These are phyloP conservation scores for Thalassiosira mediterranea DNA, from an alignment of 352 stramenopile species.

Conservation along the genomic window DNA sequence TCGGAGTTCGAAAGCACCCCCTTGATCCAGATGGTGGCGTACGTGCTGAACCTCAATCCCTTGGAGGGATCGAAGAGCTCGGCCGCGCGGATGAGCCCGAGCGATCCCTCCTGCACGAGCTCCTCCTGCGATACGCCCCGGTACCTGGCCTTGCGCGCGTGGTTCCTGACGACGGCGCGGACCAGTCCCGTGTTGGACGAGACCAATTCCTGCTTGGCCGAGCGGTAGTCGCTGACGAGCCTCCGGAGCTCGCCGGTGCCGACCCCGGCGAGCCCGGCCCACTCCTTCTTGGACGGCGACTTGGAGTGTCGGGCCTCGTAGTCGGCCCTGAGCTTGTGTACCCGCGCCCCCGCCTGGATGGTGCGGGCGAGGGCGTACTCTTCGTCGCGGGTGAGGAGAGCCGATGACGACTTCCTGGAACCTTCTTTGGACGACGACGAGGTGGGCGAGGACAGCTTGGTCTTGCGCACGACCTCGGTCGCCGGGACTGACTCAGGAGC, in stretches of 20 bases:
- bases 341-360: conserved; percentile 65
- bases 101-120: conserved; percentile 86
- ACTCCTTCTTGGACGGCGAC: conserved; percentile 58
- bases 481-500: neutral
- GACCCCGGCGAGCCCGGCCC: conserved; percentile 58
- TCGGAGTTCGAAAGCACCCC: conserved; percentile 66
- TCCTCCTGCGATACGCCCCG: conserved; percentile 80
- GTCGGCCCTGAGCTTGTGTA: conserved; percentile 67
- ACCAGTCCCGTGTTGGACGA: conserved; percentile 86
- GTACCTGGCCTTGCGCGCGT: conserved; percentile 22
- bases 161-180: conserved; percentile 81
- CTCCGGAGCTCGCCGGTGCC: conserved; percentile 59
- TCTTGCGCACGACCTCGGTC: neutral
- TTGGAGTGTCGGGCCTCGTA: conserved; percentile 43
- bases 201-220: conserved; percentile 81
- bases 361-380: conserved; percentile 70
- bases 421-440: neutral
- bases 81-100: conserved; percentile 85
- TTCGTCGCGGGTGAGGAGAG: conserved; percentile 53
- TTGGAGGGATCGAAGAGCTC: conserved; percentile 87
- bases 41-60: conserved; percentile 86
- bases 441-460: neutral
- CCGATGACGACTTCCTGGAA: neutral
- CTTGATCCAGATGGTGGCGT: conserved; percentile 87
- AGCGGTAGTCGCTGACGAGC: conserved; percentile 64